Base-by-base conservation (phyloP, 108 stramenopile species). In the Cyclotella choctawhatcheeana region DNA sequence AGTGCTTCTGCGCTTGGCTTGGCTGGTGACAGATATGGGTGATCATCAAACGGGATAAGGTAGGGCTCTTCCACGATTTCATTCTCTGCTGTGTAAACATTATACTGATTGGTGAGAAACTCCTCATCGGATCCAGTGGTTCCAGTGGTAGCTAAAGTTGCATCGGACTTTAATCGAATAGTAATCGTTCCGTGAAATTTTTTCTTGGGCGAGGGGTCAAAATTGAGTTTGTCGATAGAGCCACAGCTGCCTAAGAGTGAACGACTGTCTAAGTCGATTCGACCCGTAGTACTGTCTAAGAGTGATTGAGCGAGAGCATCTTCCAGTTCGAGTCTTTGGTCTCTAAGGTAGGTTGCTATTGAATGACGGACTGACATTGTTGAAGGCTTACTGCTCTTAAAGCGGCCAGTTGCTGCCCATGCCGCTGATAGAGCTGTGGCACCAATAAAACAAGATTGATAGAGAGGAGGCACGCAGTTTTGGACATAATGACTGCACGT, bases 1-100 rank as follows among this genome's bases (percentile, higher is more conserved):
- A 60, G 18, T 8, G 22, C 20, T 21, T 40, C 40, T 0, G 59
- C 33, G 8, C 2, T 24, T 2, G 59, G 29, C 16, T 21, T 60
- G 5, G n/a, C 20, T 37, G 59, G 59, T 22, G 59, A 60, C 5
- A 60, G 59, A 35, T 35, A 60, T 35, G 20, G 35, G 13, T 40
- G 5, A 18, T 60, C 35, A 8, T 37, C 16, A 48, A 48, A 48
- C 4, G 47, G 47, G 16, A 48, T 40, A 40, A 40, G 37, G 3
- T 26, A 30, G 17, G 16, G 17, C 50, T 51, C 18, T n/a, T 21
- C 5, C 20, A 51, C 5, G 50, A 6, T 6, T 51, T 5, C 18
- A 5, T 8, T 21, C 21, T 30, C 25, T 24, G 7, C 16, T 7
- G 25, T 55, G 54, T 48, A 26, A 27, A 27, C 25, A 54, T 27